Conservation (phyloP, 495 filamentous ascomycete species). For the Ramalina peruviana region DNA sequence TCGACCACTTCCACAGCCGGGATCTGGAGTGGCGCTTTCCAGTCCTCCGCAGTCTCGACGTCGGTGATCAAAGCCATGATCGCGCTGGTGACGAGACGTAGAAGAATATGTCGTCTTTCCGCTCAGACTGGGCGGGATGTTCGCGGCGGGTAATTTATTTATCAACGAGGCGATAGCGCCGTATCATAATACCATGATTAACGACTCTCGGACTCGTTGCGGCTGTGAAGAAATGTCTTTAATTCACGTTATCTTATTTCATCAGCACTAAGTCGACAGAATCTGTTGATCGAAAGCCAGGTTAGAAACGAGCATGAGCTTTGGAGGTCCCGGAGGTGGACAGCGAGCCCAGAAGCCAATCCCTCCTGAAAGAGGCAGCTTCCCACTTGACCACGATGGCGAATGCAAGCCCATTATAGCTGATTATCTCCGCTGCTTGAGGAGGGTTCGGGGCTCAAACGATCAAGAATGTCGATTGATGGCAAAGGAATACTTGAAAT, state of each 20-base stretch:
- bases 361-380: conserved; percentile 90
- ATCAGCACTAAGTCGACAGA: no score
- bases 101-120: not conserved
- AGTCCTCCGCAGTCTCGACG: not conserved
- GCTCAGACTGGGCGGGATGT: no score
- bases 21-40: conserved; percentile 23
- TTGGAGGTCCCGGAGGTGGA: conserved; percentile 65
- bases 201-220: no score
- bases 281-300: not conserved
- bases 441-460: conserved; percentile 66
- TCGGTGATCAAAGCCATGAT: conserved; percentile 1
- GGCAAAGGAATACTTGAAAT: conserved; percentile 76
- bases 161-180: no score
- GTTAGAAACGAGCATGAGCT: conserved; percentile 30
- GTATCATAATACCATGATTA: no score
- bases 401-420: conserved; percentile 87
- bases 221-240: no score
- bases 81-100: not conserved
- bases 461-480: conserved; percentile 70
- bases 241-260: no score
- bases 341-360: conserved; percentile 55
- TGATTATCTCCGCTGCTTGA: conserved; percentile 73
- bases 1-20: conserved; percentile 35
- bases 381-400: conserved; percentile 90
- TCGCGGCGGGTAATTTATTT: no score